Conservation (phyloP, 495 filamentous ascomycete species). For the Aspergillus leporis region DNA sequence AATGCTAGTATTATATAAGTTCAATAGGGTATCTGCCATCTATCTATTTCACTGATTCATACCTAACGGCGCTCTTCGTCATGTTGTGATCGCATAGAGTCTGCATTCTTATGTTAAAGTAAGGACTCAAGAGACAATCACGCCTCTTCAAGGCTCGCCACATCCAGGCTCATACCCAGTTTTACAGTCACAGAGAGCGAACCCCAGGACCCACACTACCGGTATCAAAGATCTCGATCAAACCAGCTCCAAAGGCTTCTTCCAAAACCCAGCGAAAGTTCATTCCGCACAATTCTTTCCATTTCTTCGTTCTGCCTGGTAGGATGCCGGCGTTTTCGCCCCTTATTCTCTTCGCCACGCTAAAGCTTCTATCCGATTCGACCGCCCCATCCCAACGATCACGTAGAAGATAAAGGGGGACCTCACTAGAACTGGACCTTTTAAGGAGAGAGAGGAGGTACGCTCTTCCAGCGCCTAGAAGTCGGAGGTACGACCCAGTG, state of each 20-base stretch:
- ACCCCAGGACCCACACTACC: conserved; percentile 76
- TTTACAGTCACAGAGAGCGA: conserved; percentile 46
- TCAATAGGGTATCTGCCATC: background rate
- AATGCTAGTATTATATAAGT: background rate
- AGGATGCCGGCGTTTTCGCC: conserved; percentile 71
- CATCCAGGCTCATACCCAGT: background rate
- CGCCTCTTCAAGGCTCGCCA: background rate
- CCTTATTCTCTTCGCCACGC: conserved; percentile 60
- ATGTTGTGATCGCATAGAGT: background rate
- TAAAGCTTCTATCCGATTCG: conserved; percentile 55
- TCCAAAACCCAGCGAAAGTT: conserved; percentile 76
- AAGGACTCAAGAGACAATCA: background rate
- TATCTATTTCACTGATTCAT: background rate
- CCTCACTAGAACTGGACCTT: conserved; percentile 65
- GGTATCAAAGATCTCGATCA: conserved; percentile 86
- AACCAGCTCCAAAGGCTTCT: conserved; percentile 74
- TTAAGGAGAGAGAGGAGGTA: conserved; percentile 65
- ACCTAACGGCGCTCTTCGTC: background rate
- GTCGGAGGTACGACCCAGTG: conserved; percentile 70
- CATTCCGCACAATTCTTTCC: conserved; percentile 77
- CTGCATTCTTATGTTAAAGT: background rate
- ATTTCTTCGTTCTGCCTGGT: conserved; percentile 74
- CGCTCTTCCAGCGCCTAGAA: conserved; percentile 64
- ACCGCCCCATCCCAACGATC: conserved; percentile 84
- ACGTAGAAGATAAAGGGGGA: conserved; percentile 62